phyloP scores from a whole-genome alignment of 352 stramenopile genomes.

The Phytophthora hibernalis region DNA sequence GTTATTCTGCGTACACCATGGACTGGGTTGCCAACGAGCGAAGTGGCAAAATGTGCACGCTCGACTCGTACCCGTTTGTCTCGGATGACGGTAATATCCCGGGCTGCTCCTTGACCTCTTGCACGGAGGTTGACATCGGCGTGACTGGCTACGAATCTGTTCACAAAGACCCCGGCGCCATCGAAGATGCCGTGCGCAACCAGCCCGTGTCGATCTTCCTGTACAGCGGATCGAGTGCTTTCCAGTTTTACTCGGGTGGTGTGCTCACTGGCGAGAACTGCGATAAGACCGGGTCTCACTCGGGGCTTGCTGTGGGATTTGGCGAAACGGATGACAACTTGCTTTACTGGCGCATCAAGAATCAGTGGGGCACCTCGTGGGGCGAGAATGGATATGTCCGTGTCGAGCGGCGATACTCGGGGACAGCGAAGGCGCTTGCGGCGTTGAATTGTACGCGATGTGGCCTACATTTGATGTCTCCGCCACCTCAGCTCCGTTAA shows the following conservation, averaged over 20 bases:
- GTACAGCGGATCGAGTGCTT: constrained; percentile 64
- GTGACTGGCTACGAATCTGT: constrained; percentile 60
- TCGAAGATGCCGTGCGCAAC: constrained; percentile 56
- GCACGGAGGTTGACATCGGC: constrained; percentile 52
- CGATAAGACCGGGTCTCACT: constrained; percentile 63
- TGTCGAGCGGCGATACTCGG: constrained; percentile 59
- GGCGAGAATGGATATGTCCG: constrained; percentile 75
- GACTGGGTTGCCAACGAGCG: constrained; percentile 61
- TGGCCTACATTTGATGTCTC: constrained; percentile 59
- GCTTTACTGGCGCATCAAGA: constrained; percentile 74
- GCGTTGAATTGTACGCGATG: constrained; percentile 61
- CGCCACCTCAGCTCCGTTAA: constrained; percentile 8
- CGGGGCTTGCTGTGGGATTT: constrained; percentile 69
- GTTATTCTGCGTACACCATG: constrained; percentile 65
- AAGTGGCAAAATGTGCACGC: constrained; percentile 58
- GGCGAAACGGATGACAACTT: constrained; percentile 52
- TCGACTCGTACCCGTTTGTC: constrained; percentile 60
- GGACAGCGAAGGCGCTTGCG: constrained; percentile 61
- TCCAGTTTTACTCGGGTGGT: constrained; percentile 70
- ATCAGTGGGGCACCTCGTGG: constrained; percentile 77
- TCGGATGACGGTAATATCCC: constrained; percentile 44
- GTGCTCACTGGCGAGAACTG: constrained; percentile 67
- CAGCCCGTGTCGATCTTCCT: constrained; percentile 68
- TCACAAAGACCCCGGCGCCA: constrained; percentile 41
- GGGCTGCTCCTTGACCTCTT: constrained; percentile 43